Base-by-base conservation (phyloP, 2,329 filamentous ascomycete genomes). In the Penicillium sp. region DNA sequence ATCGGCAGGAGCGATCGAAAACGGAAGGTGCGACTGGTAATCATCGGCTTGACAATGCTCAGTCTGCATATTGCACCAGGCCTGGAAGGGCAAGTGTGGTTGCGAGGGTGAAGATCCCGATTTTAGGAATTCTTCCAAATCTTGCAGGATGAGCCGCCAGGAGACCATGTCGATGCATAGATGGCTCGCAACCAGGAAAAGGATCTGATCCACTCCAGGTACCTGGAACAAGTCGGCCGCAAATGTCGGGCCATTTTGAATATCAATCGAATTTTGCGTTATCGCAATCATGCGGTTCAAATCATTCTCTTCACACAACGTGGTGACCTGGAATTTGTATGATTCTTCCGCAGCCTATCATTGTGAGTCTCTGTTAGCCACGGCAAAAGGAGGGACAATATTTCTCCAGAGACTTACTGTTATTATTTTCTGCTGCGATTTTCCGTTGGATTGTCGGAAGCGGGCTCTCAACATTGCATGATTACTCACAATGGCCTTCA, bases 11-110 rank as follows among this genome's bases (percentile, higher is more conserved):
- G 23, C 9, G 74, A 63, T 68, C 74, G 55, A 63, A 75, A 65
- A 7, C 69, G 76, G 29, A 72, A 73, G 19, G 74, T 63, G 6
- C 63, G 19, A 5, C 68, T 41, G 3, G 57, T 61, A 3, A 46
- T 65, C 62, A 5, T 66, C 60, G 1, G 52, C 69, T 29, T 67
- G 73, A 35, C 69, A 65, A 45, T 75, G 62, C 15, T 74, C 71
- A 1, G 65, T 45, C 50, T 78, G 76, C 62, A 78, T 64, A 6
- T 69, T 67, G 48, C 72, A 75, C 77, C 77, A 79, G 52, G 66
- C 71, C 54, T 78, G 76, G 71, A 79, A 79, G 11, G 77, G 74
- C 2, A 79, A 64, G 2, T 74, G 70, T 48, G 73, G 75, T 8
- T 76, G 73, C 8, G 64, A 65, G 15, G 72, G 67, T 5, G 76